Evolutionary conservation across 148 eudicot species (phyloP).

Genomic region (Cornus suecica): DNA sequence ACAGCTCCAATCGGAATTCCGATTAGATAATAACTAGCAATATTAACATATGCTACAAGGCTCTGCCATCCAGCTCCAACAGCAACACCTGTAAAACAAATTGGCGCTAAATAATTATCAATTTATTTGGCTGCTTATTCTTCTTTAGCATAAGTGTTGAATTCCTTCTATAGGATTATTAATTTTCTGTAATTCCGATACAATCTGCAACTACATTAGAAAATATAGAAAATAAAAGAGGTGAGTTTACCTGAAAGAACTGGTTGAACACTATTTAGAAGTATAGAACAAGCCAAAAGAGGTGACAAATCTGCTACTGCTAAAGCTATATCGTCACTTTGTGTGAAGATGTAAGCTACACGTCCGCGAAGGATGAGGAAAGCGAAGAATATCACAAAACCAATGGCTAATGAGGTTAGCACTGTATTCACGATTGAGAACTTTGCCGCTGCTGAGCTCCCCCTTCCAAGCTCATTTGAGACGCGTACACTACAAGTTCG

Average conservation of each 20-base stretch:
- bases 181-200: background rate
- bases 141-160: background rate
- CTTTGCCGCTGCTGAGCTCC: slow-evolving; percentile 36
- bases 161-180: background rate
- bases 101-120: background rate
- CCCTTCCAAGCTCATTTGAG: slow-evolving; percentile 50
- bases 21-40: slow-evolving; percentile 41
- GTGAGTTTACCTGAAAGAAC: slow-evolving; percentile 56
- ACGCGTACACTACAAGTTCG: slow-evolving; percentile 36
- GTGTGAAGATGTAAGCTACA: slow-evolving; percentile 64
- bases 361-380: slow-evolving; percentile 41
- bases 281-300: slow-evolving; percentile 54
- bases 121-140: background rate
- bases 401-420: slow-evolving; percentile 31
- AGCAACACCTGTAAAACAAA: slow-evolving; percentile 31
- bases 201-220: background rate
- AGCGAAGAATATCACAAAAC: slow-evolving; percentile 30
- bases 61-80: slow-evolving; percentile 51
- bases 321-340: slow-evolving; percentile 46
- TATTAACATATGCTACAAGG: slow-evolving; percentile 43
- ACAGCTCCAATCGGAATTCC: slow-evolving; percentile 47
- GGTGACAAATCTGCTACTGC: slow-evolving; percentile 59
- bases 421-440: slow-evolving; percentile 30
- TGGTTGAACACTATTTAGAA: slow-evolving; percentile 59
- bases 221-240: background rate